phyloP scores from a whole-genome alignment of 169 alveolate species.

The Plasmodium knowlesi region DNA sequence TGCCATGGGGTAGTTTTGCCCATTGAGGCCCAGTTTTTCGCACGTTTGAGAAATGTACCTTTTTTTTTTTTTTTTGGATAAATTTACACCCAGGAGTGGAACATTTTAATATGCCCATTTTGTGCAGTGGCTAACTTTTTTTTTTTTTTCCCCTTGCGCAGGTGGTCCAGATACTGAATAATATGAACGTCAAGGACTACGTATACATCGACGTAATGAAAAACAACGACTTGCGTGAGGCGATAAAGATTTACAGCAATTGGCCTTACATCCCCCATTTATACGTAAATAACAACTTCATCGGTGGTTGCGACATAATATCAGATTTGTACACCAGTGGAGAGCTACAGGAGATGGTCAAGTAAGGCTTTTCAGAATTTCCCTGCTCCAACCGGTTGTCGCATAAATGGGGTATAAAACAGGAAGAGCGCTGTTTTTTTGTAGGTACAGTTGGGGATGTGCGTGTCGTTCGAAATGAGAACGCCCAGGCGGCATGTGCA shows the following conservation, averaged over 20 bases:
- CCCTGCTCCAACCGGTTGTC: neutral
- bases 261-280: constrained; percentile 93
- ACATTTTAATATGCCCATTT: neutral
- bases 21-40: neutral
- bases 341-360: constrained; percentile 84
- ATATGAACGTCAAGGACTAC: constrained; percentile 78
- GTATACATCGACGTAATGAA: constrained; percentile 85
- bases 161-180: constrained; percentile 81
- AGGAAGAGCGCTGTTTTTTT: neutral
- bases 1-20: neutral
- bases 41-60: neutral
- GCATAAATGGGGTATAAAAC: neutral
- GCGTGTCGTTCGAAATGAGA: neutral
- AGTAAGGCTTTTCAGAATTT: constrained; percentile 7
- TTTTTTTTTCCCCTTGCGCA: neutral
- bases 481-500: neutral
- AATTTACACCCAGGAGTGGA: neutral
- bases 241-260: constrained; percentile 85
- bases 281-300: constrained; percentile 83
- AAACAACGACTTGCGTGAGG: constrained; percentile 87
- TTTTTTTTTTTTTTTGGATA: neutral
- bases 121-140: neutral
- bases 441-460: neutral
- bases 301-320: constrained; percentile 94
- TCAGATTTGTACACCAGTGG: constrained; percentile 91